Base-by-base conservation (phyloP, 2,329 filamentous ascomycete genomes). In the Byssothecium circinans region DNA sequence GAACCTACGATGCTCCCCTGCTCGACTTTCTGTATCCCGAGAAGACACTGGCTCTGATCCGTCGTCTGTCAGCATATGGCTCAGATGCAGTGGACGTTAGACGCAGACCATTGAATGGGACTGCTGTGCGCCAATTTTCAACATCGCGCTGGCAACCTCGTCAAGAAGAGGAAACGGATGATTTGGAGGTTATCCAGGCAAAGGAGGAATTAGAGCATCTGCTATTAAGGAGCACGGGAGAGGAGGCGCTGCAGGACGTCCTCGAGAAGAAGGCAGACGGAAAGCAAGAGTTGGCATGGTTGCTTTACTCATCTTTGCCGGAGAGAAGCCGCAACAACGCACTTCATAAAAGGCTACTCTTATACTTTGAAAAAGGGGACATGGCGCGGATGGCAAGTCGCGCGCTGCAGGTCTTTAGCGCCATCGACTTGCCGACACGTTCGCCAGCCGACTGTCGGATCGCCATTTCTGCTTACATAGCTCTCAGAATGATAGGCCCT, bases 1-100 rank as follows among this genome's bases (percentile, higher is more conserved):
- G 27, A 49, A 14, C 30, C 29, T 43, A 43, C 32, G 41, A 61
- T 18, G 49, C 47, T 30, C 36, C 52, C 25, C 50, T 76, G 29
- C 69, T 78, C 41, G 76, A 78, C 43, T 78, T 79, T 45, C 60
- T 79, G 7, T 78, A 78, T 48, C 76, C 76, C 15, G 67, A 70
- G 18, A 72, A 73, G 43, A 73, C 75, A 2, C 57, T 76, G 45
- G 71, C 72, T 2, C 67, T 72, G 47, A 57, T 76, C 43, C 57
- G 57, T 32, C 48, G 47, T 5, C 53, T 70, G 12, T 62, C 67
- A 4, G 43, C 45, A 8, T 54, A 56, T 38, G 49, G 53, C 2
- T 49, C 46, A 35, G 65, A 69, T 38, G 43, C 51, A 19, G 54
- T 57, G 46, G 61, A 68, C 32, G 45, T 41, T 25, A 54, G 65